Evolutionary conservation across 2,329 filamentous ascomycete species (phyloP), one percentile per base, ranked within the genome.

Genomic region (Aureobasidium sp.): DNA sequence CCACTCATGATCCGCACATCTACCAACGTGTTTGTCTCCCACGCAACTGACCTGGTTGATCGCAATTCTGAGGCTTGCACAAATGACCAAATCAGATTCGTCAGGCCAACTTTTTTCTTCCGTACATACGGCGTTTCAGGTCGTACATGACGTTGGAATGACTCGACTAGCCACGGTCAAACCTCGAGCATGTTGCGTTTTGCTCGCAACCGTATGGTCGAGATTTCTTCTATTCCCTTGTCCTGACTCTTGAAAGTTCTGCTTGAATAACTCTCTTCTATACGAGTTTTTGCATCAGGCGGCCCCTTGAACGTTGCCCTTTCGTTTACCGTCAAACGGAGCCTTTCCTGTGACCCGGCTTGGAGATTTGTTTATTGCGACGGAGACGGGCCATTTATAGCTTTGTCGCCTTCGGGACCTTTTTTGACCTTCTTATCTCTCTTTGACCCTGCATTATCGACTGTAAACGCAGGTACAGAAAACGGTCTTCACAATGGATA

Each of bases 101-200:
- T 54, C 25, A 39, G 36, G 37, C 37, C 39, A 25, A 57, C 30
- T 27, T 25, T 16, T 16, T 5, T 5, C 4, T 15, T 15, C 34
- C 5, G 34, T 37, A 37, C 3, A 37, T 11, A 37, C 2, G 3
- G 21, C 2, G 42, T 47, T 48, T 47, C 54, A 29, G 7, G 39
- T 39, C 30, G 39, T 37, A 45, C 42, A 47, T 48, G 54, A 59
- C 54, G 42, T 59, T 39, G 21, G 5, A 47, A 59, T 59, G 54
- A 59, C 54, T 59, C 42, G 54, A 41, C 30, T 58, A 58, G 54
- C 47, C 54, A 47, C 32, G 21, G 32, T 39, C 21, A 52, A 27
- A 21, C 15, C 16, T 52, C 13, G 49, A 52, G 13, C n/a, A 32
- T 25, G 30, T 36, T 50, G 29, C 47, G 29, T 36, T 36, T 50